Base-by-base conservation (phyloP, 2,329 filamentous ascomycete genomes). In the Myriosclerotinia scirpicola region DNA sequence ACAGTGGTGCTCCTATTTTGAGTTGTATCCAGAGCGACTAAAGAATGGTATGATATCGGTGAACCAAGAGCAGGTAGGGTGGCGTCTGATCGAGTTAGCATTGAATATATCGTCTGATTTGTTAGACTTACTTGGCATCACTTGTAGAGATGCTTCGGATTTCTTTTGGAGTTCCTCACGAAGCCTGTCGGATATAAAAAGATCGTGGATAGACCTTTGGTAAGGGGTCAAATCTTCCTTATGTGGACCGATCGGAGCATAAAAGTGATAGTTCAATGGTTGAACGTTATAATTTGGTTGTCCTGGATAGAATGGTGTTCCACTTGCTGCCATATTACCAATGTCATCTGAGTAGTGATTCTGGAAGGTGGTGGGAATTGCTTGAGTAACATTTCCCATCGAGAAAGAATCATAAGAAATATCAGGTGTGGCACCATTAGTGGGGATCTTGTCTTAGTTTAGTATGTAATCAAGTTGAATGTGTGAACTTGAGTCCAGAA, bases 101-200 rank as follows among this genome's bases (percentile, higher is more conserved):
- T 50, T 20, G n/a, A 36, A 36, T 2, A 12, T 34, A 34, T 17
- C 20, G 17, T 40, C 34, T 3, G 9, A 3, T 2, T 38, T 20
- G 7, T 38, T 20, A 38, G 70, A 78, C 82, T 77, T 82, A 86
- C 87, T 96, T 50, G 92, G 90, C 71, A 97, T 86, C 9, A 92
- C 89, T 77, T 97, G 94, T 64, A 92, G 83, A 6, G 91, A 87
- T 38, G 94, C 92, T 74, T 96, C 93, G 0, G 90, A 84, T 79
- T 94, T 97, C 79, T 90, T 92, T 75, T 96, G 92, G 69, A 97
- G 80, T 42, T 97, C 93, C 79, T 97, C 92, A 65, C 95, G 86
- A 8, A 96, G 79, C 67, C 92, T 88, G 74, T 97, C 93, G 0
- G 92, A 87, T 53, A 98, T 85, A 78, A 99, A 99, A 71, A 98